These are phyloP conservation scores for Pseudocercospora musae DNA, from an alignment of 2,329 filamentous ascomycete genomes.

Conservation along the genomic window DNA sequence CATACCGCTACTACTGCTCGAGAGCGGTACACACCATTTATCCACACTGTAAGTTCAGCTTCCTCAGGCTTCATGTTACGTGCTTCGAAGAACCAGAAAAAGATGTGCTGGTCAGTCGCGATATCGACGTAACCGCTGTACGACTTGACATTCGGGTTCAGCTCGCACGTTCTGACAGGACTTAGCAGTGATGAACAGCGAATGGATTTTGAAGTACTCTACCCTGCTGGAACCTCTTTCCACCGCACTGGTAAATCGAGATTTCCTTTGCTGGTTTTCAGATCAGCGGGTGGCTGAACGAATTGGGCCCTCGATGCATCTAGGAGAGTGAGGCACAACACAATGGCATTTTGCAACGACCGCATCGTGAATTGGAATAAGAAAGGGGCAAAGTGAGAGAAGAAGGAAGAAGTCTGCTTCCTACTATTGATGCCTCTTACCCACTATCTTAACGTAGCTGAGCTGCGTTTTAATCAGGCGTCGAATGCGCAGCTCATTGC, in stretches of 20 bases:
- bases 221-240: neutral
- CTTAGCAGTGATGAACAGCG: neutral
- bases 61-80: constrained; percentile 49
- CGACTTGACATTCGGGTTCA: constrained; percentile 49
- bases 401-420: too few relatives aligned
- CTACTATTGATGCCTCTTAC: too few relatives aligned
- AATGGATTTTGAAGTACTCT: neutral
- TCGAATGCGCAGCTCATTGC: too few relatives aligned
- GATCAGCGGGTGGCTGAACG: neutral
- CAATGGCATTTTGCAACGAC: neutral
- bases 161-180: constrained; percentile 42
- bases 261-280: neutral
- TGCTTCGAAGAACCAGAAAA: constrained; percentile 65
- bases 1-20: neutral
- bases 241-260: neutral
- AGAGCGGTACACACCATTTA: constrained; percentile 45
- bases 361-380: too few relatives aligned
- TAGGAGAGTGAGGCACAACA: neutral
- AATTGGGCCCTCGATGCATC: neutral
- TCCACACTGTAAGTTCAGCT: constrained; percentile 60
- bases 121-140: constrained; percentile 44
- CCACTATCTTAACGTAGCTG: too few relatives aligned
- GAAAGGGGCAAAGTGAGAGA: too few relatives aligned
- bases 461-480: too few relatives aligned
- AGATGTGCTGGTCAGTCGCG: constrained; percentile 46